phyloP scores from a whole-genome alignment of 2,329 filamentous ascomycete species.

The Balansia obtecta region DNA sequence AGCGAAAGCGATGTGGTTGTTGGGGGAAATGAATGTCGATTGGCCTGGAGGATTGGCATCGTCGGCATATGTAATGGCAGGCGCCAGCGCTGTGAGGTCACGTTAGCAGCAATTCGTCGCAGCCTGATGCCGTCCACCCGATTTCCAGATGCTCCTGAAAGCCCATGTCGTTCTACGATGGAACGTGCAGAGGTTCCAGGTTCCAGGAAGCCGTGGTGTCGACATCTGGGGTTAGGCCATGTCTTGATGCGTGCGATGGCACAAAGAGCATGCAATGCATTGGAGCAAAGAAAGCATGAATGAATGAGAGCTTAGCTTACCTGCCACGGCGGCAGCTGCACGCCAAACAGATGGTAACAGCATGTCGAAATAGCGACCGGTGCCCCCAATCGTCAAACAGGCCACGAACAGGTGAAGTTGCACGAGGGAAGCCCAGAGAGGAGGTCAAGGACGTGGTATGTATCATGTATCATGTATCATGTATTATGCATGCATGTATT shows the following conservation, averaged over 20 bases:
- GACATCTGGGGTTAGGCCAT: not conserved
- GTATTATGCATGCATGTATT: too few relatives aligned
- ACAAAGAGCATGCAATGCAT: not conserved
- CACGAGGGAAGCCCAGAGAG: not conserved
- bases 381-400: not conserved
- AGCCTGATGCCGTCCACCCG: not conserved
- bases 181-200: not conserved
- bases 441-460: not conserved
- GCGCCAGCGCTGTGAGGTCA: slow-evolving; percentile 12
- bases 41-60: slow-evolving; percentile 20
- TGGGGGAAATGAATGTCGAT: slow-evolving; percentile 31
- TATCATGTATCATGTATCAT: too few relatives aligned
- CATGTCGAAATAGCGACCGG: slow-evolving; percentile 12
- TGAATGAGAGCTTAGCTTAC: too few relatives aligned
- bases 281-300: too few relatives aligned
- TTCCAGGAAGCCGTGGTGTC: too few relatives aligned
- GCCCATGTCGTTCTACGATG: not conserved
- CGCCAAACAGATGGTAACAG: slow-evolving; percentile 18
- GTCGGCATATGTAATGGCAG: slow-evolving; percentile 14
- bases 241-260: not conserved
- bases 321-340: slow-evolving; percentile 15
- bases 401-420: not conserved
- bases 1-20: slow-evolving; percentile 34
- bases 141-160: not conserved
- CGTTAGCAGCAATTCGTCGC: not conserved